Percentiles rank a stretch among this genome's conserved stretches.
Evolutionary conservation across 1,284 basidiomycete genomes (phyloP).

Genomic region (Mycena sp.): DNA sequence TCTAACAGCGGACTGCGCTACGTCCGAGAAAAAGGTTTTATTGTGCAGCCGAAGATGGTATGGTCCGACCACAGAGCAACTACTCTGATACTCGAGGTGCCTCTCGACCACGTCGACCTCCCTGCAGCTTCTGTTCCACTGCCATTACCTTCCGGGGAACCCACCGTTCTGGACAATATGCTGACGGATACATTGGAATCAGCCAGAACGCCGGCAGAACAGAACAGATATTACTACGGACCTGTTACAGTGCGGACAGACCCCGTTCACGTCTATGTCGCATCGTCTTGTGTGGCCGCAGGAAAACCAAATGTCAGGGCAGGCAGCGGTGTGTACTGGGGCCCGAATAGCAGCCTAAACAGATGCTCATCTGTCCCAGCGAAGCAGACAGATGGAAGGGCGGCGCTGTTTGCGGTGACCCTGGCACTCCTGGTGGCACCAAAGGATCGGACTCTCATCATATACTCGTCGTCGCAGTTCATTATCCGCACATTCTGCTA

Average conservation of each 20-base stretch:
- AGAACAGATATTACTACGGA: not conserved
- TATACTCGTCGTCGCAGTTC: not conserved
- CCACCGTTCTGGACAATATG: not conserved
- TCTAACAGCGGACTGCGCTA: not conserved
- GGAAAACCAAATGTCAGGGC: not conserved
- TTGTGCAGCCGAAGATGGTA: not conserved
- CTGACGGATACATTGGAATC: not conserved
- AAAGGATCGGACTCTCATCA: not conserved
- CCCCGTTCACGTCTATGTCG: not conserved
- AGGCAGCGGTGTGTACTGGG: constrained; percentile 1
- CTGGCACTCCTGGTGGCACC: too few relatives aligned
- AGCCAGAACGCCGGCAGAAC: not conserved
- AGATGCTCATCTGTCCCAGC: not conserved
- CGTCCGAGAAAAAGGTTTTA: not conserved
- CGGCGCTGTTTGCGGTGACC: too few relatives aligned
- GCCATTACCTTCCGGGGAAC: not conserved
- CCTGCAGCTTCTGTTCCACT: not conserved
- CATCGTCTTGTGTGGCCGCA: not conserved
- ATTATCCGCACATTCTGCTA: not conserved
- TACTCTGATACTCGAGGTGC: too few relatives aligned
- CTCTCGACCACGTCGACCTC: not conserved
- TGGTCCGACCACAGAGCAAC: not conserved
- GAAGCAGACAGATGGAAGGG: not conserved
- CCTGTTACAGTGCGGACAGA: not conserved
- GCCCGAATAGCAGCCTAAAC: not conserved